Conservation (phyloP, 148 eudicot species). For the Mesembryanthemum crystallinum region DNA sequence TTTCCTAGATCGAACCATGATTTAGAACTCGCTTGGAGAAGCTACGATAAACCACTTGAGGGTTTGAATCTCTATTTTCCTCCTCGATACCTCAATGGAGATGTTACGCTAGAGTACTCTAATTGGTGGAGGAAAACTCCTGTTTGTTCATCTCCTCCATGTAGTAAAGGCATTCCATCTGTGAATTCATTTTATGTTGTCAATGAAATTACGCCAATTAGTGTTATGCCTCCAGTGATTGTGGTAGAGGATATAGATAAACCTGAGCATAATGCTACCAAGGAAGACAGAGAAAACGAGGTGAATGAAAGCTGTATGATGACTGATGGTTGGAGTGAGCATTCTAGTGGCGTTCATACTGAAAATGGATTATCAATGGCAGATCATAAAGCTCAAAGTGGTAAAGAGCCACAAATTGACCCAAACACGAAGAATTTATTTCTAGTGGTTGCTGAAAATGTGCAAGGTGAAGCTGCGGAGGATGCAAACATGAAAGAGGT, state of each 20-base stretch:
- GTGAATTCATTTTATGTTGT: background rate
- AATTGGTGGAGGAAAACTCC: constrained; percentile 20
- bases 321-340: background rate
- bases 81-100: constrained; percentile 19
- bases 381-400: background rate
- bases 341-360: background rate
- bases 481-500: background rate
- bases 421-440: background rate
- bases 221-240: background rate
- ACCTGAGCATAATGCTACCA: no score
- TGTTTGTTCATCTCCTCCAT: background rate
- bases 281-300: background rate
- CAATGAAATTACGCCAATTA: background rate
- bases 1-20: background rate
- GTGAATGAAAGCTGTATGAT: background rate
- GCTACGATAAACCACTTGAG: constrained; percentile 7
- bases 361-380: background rate
- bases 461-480: background rate
- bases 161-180: background rate
- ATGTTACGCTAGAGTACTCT: constrained; percentile 16
- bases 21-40: constrained; percentile 17
- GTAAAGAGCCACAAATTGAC: background rate
- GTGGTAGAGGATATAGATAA: background rate
- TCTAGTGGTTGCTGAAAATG: background rate
- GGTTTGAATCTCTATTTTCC: constrained; percentile 22